Percentiles rank a stretch among this genome's conserved stretches.
phyloP scores from a whole-genome alignment of 23 red algal species.

The Pyropia haitanensis region DNA sequence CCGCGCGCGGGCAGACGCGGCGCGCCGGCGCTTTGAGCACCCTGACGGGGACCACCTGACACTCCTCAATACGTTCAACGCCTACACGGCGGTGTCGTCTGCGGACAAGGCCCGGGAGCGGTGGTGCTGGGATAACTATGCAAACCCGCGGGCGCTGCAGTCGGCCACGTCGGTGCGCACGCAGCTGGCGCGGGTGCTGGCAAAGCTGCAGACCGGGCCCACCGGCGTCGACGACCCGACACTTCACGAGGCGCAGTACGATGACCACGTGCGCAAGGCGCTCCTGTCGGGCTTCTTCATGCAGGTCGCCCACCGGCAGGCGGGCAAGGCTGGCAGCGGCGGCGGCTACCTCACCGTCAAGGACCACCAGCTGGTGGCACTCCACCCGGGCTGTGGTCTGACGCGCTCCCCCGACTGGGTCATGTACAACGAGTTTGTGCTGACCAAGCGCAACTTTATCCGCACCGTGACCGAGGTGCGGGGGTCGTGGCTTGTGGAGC shows the following conservation, averaged over 20 bases:
- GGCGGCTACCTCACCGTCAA: conserved; percentile 73
- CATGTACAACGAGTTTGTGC: conserved; percentile 95
- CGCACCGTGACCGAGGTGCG: conserved; percentile 56
- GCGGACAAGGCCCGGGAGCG: conserved; percentile 19
- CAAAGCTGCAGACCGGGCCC: conserved; percentile 18
- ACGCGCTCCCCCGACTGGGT: conserved; percentile 57
- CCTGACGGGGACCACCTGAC: conserved; percentile 74
- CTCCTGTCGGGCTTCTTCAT: conserved; percentile 84
- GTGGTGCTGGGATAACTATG: conserved; percentile 92
- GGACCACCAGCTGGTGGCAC: conserved; percentile 65
- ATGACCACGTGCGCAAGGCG: conserved; percentile 44
- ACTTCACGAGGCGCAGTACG: conserved; percentile 10
- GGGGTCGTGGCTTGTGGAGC: conserved; percentile 58
- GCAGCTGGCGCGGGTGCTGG: conserved; percentile 69
- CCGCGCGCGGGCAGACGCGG: conserved; percentile 27
- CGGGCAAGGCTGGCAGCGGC: conserved; percentile 15
- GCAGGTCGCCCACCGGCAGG: conserved; percentile 59
- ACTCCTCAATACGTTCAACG: conserved; percentile 67
- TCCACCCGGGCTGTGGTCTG: conserved; percentile 70
- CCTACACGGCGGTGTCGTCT: conserved; percentile 23
- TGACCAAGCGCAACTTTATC: conserved; percentile 71
- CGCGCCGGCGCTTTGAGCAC: conserved; percentile 30
- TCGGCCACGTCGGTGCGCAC: conserved; percentile 59
- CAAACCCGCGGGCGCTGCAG: conserved; percentile 55
- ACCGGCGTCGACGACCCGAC: conserved; percentile 1